These are phyloP conservation scores for Obelidium mucronatum DNA, from an alignment of 192 early-diverging fungal genomes.

Conservation along the genomic window DNA sequence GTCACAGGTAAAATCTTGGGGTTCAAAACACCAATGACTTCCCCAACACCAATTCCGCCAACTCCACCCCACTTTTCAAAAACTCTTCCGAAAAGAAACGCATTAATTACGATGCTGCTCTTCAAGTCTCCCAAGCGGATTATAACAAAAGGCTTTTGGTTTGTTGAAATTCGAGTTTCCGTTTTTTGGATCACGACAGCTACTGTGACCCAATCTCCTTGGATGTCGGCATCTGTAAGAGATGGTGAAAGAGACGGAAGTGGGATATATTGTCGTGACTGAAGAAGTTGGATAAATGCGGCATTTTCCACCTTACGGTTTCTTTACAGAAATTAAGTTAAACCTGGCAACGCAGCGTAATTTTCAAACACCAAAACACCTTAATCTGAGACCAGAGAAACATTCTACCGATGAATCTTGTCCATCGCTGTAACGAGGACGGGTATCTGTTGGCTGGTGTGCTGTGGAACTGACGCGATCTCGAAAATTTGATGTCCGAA, in stretches of 20 bases:
- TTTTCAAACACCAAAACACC: neutral
- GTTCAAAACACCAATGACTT: constrained; percentile 47
- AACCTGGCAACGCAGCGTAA: neutral
- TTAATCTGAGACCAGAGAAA: constrained; percentile 17
- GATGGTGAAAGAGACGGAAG: neutral
- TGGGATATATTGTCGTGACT: constrained; percentile 1
- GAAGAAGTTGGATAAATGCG: neutral
- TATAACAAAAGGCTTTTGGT: constrained; percentile 39
- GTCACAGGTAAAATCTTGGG: constrained; percentile 42
- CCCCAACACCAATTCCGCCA: constrained; percentile 18
- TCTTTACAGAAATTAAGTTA: neutral
- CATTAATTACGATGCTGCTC: constrained; percentile 31
- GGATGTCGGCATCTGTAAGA: constrained; percentile 37
- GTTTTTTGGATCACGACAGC: constrained; percentile 42
- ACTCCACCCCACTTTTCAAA: constrained; percentile 24
- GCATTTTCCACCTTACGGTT: neutral
- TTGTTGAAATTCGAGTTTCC: constrained; percentile 27
- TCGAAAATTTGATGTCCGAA: constrained; percentile 11
- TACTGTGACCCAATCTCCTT: constrained; percentile 49
- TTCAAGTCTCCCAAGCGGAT: constrained; percentile 45
- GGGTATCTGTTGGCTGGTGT: neutral
- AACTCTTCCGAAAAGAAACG: constrained; percentile 42
- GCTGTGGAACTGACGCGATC: neutral
- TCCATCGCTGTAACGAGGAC: neutral
- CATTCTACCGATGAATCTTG: constrained; percentile 20